Evolutionary conservation across 2,329 filamentous ascomycete genomes (phyloP), one percentile per base, ranked within the genome.

Genomic region (Hymenoscyphus albidus): DNA sequence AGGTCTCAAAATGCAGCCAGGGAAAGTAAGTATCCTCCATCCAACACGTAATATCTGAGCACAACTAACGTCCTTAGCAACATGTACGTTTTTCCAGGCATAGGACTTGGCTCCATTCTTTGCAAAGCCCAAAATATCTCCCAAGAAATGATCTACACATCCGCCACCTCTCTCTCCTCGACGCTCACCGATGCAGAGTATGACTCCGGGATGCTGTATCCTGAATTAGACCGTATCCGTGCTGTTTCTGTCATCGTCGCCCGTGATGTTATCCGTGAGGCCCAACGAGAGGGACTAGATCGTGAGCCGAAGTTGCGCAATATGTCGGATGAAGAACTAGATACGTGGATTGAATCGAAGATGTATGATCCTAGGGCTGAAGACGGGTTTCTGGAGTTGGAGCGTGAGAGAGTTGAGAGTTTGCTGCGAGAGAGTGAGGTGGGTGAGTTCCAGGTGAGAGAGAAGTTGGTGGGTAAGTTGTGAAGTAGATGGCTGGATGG

Each of bases 81-180:
- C 77, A 91, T 89, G 6, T 90, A 91, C 55, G 88, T 89, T 12
- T 96, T 96, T 76, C 92, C 92, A 0, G 92, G 92, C 0, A 93
- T 96, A 65, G 92, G 92, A 0, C 86, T 96, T 1, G 92, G 91
- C 12, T 85, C 85, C 3, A 85, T 97, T 1, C 83, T 96, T 1
- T 88, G 83, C 58, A 87, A 91, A 39, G 82, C 89, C 3, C 80
- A 79, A 14, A 81, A 86, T 2, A 80, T 96, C 31, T 70, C 60
- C 35, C 69, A 73, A 67, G 69, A 72, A 63, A 74, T 74, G 70
- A 93, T 96, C 85, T 86, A 96, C 18, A 88, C 95, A 0, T 89
- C 90, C 0, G 92, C 92, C 0, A 87, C 90, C 4, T 83, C 88
- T 70, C 89, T 87, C 3, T 83, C 95, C 1, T 87, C 90, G 0